Conservation (phyloP, 208 protist genomes). For the Perkinsela sp. region DNA sequence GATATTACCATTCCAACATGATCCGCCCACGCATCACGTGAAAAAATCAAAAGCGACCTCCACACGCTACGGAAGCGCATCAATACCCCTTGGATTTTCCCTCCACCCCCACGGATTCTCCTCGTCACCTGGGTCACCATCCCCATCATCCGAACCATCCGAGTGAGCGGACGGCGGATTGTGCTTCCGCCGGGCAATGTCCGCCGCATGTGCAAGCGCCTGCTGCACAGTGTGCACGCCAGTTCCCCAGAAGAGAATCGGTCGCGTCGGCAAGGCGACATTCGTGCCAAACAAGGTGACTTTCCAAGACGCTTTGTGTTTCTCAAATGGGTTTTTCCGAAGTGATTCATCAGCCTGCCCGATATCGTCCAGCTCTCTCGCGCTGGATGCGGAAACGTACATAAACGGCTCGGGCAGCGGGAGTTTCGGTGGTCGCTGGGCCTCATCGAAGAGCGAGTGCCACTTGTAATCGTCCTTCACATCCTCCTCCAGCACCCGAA, state of each 20-base stretch:
- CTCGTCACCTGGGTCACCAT: neutral
- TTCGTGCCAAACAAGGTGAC: conserved; percentile 21
- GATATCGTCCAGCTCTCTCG: conserved; percentile 20
- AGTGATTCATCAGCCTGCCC: conserved; percentile 13
- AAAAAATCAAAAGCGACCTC: too few species aligned
- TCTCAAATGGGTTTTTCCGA: conserved; percentile 20
- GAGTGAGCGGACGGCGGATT: conserved; percentile 13
- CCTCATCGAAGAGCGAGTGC: conserved; percentile 38
- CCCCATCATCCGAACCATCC: neutral
- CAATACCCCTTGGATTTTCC: neutral
- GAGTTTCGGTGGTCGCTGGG: conserved; percentile 34
- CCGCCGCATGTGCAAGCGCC: conserved; percentile 38
- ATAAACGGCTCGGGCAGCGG: conserved; percentile 46
- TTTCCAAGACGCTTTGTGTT: conserved; percentile 5
- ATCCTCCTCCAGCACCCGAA: conserved; percentile 27
- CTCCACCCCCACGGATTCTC: neutral
- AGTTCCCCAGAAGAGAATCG: conserved; percentile 51
- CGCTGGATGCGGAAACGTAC: conserved; percentile 38
- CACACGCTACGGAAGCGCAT: neutral
- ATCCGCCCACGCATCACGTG: too few species aligned
- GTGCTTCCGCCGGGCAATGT: conserved; percentile 21
- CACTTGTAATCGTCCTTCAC: conserved; percentile 33
- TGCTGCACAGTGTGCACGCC: conserved; percentile 34
- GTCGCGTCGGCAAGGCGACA: conserved; percentile 32
- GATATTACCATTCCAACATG: too few species aligned